Conservation (phyloP, 2,329 filamentous ascomycete species). For the Fusarium pseudograminearum region DNA sequence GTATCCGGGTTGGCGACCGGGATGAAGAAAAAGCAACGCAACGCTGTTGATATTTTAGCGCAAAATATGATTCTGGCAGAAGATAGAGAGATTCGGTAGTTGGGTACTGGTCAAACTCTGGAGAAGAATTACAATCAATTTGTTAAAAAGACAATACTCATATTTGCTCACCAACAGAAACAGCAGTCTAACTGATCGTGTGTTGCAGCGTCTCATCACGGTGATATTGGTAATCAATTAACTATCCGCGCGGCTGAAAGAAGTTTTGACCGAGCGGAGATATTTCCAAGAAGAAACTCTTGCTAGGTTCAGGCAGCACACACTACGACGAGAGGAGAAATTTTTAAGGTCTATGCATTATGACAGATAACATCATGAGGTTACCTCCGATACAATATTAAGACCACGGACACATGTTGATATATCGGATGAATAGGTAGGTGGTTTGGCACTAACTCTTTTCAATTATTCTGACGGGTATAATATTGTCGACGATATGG, state of each 20-base stretch:
- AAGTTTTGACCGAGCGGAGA: constrained; percentile 31
- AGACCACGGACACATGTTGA: neutral
- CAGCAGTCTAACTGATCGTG: neutral
- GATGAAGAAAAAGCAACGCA: constrained; percentile 25
- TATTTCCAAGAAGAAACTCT: constrained; percentile 33
- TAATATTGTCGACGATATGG: constrained; percentile 8
- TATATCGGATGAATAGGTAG: neutral
- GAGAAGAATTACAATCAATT: constrained; percentile 11
- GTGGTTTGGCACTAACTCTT: neutral
- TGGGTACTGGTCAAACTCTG: neutral
- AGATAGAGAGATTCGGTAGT: constrained; percentile 16
- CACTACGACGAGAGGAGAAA: constrained; percentile 3
- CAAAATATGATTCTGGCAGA: constrained; percentile 9
- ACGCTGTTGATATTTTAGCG: constrained; percentile 6
- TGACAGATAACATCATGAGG: constrained; percentile 23
- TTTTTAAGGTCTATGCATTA: neutral
- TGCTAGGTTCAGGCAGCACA: constrained; percentile 18
- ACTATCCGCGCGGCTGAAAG: constrained; percentile 21
- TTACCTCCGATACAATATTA: neutral
- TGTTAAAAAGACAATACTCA: constrained; percentile 28
- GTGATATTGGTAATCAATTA: constrained; percentile 12
- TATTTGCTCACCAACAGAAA: constrained; percentile 14
- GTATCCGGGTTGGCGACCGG: constrained; percentile 17
- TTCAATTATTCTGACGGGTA: constrained; percentile 2
- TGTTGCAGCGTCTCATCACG: constrained; percentile 5